Evolutionary conservation across 352 stramenopile genomes (phyloP), one percentile per base, ranked within the genome.

Genomic region (Pythium oligandrum): DNA sequence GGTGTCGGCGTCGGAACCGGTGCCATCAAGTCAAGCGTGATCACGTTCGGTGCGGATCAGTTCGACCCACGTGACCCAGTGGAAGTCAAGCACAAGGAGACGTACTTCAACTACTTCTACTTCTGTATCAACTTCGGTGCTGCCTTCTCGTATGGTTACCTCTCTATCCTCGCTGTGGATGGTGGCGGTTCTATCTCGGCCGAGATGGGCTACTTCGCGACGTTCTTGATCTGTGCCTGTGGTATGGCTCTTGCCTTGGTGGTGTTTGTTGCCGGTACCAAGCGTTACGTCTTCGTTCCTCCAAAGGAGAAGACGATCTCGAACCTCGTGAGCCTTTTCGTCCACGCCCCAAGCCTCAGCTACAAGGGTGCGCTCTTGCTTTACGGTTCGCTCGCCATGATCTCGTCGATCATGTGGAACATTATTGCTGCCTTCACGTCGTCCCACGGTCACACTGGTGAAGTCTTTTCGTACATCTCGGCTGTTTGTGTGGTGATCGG

Each of bases 101-200:
- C 57, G 26, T 95, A 84, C 63, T 95, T 93, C 70, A 87, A 71
- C 43, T 79, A 74, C 36, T 91, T 92, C 57, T 96, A 94, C 68
- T 90, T 73, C 64, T 69, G 62, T 40, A 76, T 90, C 48, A 90
- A 91, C 61, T 60, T 89, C 40, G 83, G 84, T 26, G 70, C 83
- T 4, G 54, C 69, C 3, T 75, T 95, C 53, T 83, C 74, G 54
- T 96, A 91, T 62, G 83, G 67, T 3, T 76, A 90, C 33, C 77
- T 95, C 34, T 78, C 81, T 26, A 82, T 75, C 32, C 61, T 96
- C 17, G 88, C 69, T 34, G 78, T 93, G 45, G 75, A 95, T 53
- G 82, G 83, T 11, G 73, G 77, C 12, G 71, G 68, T 9, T 48
- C 74, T 5, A 92, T 91, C 33, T 67, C 71, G 12, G 65, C 71